Base-by-base conservation (phyloP, 2,329 filamentous ascomycete genomes). In the Fusarium sp. region DNA sequence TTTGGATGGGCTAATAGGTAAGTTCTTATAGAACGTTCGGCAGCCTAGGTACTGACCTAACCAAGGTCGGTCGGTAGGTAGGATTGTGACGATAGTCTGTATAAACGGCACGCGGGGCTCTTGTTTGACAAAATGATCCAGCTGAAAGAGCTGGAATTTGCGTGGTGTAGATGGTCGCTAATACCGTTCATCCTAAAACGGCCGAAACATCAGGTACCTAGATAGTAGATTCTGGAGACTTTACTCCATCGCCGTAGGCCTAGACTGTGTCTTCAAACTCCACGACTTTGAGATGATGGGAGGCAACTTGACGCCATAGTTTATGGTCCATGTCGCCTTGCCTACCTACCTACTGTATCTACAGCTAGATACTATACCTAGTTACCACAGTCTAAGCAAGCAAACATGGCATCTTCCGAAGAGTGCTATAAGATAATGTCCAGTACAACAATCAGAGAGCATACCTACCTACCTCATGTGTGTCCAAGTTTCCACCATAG, bases 121-220 rank as follows among this genome's bases (percentile, higher is more conserved):
- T 36, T 41, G 57, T 53, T 58, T 42, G 66, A 44, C 53, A 45
- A 67, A 54, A 38, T 26, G 30, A 57, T 39, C 17, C 18, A 58
- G 45, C 42, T 45, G 47, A 62, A 36, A 36, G 47, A 50, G 35
- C 45, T 71, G 70, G 70, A 73, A 74, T 71, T 73, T 47, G 48
- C 42, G 45, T 45, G 35, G 26, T 44, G 26, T 44, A 58, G 39
- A 66, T 60, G 35, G 47, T 35, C 35, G 36, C 51, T 20, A 38
- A 41, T 30, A 41, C 51, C 36, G 22, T 41, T 41, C 20, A n/a
- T 41, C 65, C 60, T 26, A 45, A 51, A 47, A 35, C 48, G 66
- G 66, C 56, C 28, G 39, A 70, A 42, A 53, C 11, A 61, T n/a
- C 24, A 55, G n/a, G 24, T 14, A 35, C 32, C 32, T 35, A n/a